Conservation (phyloP, 2,329 filamentous ascomycete genomes). For the Rhynchosporium agropyri region DNA sequence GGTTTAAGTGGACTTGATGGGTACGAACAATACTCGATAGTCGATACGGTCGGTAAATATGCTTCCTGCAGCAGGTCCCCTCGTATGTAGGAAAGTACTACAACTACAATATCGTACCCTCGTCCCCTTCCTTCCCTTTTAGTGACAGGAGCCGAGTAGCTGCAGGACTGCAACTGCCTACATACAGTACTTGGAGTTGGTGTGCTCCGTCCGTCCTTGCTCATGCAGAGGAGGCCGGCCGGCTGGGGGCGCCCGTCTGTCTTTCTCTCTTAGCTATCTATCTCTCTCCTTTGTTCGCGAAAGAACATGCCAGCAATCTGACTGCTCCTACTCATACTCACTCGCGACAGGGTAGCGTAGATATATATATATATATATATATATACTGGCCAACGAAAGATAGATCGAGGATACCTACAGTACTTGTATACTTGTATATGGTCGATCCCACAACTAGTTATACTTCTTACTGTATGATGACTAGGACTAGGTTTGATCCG, state of each 20-base stretch:
- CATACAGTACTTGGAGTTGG: too few relatives aligned
- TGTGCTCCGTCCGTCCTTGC: not conserved
- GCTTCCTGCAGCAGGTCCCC: too few relatives aligned
- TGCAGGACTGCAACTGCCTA: not conserved
- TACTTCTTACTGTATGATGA: too few relatives aligned
- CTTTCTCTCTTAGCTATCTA: too few relatives aligned
- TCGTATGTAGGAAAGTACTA: not conserved
- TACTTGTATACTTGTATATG: not conserved
- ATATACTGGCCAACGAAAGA: slow-evolving; percentile 1
- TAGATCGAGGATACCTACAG: not conserved
- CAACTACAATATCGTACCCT: too few relatives aligned
- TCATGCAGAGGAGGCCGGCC: slow-evolving; percentile 12
- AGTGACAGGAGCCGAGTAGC: slow-evolving; percentile 17
- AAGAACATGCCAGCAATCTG: not conserved
- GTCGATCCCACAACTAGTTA: too few relatives aligned
- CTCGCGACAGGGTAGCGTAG: too few relatives aligned
- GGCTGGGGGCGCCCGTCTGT: not conserved
- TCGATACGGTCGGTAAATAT: not conserved
- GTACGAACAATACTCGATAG: not conserved
- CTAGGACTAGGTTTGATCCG: not conserved
- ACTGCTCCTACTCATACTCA: slow-evolving; percentile 3
- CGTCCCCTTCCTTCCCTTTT: not conserved
- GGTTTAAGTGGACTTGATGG: not conserved
- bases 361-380: too few relatives aligned
- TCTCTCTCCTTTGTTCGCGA: too few relatives aligned